Percentiles rank a stretch among this genome's conserved stretches.
Conservation (phyloP, 2,329 filamentous ascomycete species). For the Fusarium fracticaudum region DNA sequence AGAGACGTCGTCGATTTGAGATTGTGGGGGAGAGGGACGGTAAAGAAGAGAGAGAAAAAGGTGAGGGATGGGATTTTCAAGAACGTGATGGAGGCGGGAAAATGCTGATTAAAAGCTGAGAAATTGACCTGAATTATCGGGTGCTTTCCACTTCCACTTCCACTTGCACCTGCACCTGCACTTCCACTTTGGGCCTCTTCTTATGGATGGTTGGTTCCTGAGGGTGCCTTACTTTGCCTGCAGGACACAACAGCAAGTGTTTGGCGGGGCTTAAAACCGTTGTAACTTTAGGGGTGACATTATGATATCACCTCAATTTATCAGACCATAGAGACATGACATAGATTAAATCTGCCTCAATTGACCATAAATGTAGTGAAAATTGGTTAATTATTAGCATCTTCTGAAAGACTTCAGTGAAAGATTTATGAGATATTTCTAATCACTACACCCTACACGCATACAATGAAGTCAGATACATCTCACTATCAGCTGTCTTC, state of each 20-base stretch:
- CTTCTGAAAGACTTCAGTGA: rapidly evolving
- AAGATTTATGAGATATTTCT: background rate
- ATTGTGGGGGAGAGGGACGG: background rate
- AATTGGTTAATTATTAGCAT: background rate
- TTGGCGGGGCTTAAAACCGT: slow-evolving; percentile 18
- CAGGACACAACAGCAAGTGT: slow-evolving; percentile 1
- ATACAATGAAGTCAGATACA: background rate
- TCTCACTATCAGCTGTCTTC: background rate
- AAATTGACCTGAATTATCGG: slow-evolving; percentile 4
- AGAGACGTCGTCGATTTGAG: background rate
- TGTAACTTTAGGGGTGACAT: background rate
- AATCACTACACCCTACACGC: background rate
- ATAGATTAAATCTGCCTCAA: background rate
- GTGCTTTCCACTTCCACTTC: background rate
- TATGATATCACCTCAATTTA: slow-evolving; percentile 18
- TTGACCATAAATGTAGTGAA: background rate
- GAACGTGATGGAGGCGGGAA: background rate
- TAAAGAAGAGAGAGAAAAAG: background rate
- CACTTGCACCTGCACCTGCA: background rate
- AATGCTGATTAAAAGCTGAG: slow-evolving; percentile 17
- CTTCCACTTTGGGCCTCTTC: background rate
- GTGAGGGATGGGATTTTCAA: background rate
- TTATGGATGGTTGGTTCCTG: slow-evolving; percentile 18
- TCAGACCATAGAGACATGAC: slow-evolving; percentile 18
- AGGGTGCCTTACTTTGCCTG: slow-evolving; percentile 10